phyloP scores from a whole-genome alignment of 2,329 filamentous ascomycete species.

The Penicillium sp. region DNA sequence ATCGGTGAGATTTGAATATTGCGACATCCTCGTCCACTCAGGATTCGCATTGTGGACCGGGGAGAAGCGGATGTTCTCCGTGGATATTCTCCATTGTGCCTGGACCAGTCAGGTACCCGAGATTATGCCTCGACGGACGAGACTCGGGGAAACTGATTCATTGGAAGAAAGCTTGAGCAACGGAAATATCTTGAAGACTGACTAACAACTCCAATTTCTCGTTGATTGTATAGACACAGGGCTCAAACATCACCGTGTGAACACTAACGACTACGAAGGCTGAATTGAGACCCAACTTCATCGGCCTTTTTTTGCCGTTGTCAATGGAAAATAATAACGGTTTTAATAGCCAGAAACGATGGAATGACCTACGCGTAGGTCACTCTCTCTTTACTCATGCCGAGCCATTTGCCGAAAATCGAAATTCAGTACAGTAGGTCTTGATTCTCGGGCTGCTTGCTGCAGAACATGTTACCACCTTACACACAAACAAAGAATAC shows the following conservation, averaged over 20 bases:
- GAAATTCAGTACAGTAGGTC: slow-evolving; percentile 3
- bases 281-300: neutral
- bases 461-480: slow-evolving; percentile 49
- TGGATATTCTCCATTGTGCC: neutral
- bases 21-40: slow-evolving; percentile 17
- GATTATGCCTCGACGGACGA: neutral
- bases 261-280: neutral
- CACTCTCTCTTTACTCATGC: neutral
- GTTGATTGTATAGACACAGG: neutral
- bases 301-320: neutral
- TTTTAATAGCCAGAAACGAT: neutral
- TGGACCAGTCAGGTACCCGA: slow-evolving; percentile 2
- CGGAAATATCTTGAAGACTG: neutral
- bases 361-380: neutral
- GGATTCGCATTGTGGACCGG: slow-evolving; percentile 5
- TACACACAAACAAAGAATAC: too few species aligned
- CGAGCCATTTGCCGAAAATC: neutral
- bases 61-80: neutral
- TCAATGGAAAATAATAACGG: neutral
- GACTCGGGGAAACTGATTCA: neutral
- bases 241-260: too few species aligned
- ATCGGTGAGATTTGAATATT: slow-evolving; percentile 8
- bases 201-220: neutral
- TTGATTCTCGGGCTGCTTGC: slow-evolving; percentile 45
- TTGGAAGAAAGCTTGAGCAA: neutral